Conservation (phyloP, 139 green algal genomes). For the Spirogloea muscicola region DNA sequence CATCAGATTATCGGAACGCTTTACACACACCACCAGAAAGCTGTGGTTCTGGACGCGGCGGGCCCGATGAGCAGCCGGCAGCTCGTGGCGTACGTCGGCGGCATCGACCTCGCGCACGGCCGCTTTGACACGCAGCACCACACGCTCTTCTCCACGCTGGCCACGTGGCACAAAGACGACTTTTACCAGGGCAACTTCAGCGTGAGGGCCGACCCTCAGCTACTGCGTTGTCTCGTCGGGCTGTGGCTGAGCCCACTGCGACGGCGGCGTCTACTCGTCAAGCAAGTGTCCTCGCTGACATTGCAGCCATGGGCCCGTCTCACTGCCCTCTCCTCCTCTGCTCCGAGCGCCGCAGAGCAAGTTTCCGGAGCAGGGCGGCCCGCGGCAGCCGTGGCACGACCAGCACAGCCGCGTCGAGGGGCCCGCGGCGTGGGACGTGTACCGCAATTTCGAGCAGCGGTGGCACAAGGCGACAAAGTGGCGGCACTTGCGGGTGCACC, state of each 20-base stretch:
- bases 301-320: too few species aligned
- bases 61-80: background rate
- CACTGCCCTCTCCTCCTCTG: too few species aligned
- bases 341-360: too few species aligned
- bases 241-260: too few species aligned
- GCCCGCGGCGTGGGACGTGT: conserved; percentile 54
- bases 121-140: conserved; percentile 53
- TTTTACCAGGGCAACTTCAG: conserved; percentile 49
- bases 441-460: conserved; percentile 58
- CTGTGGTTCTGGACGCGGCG: conserved; percentile 37
- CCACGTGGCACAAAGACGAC: conserved; percentile 49
- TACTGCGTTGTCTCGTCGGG: background rate
- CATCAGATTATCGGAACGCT: conserved; percentile 10
- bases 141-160: conserved; percentile 23
- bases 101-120: conserved; percentile 61
- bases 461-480: conserved; percentile 41
- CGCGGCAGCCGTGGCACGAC: conserved; percentile 65
- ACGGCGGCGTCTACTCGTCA: too few species aligned
- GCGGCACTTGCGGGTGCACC: too few species aligned
- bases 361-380: too few species aligned
- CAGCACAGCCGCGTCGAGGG: conserved; percentile 60
- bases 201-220: background rate
- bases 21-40: conserved; percentile 61
- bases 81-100: conserved; percentile 58
- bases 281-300: too few species aligned